Percentiles rank a stretch among this genome's conserved stretches.
These are phyloP conservation scores for Solanum okadae DNA, from an alignment of 257 asterid species.

Conservation along the genomic window DNA sequence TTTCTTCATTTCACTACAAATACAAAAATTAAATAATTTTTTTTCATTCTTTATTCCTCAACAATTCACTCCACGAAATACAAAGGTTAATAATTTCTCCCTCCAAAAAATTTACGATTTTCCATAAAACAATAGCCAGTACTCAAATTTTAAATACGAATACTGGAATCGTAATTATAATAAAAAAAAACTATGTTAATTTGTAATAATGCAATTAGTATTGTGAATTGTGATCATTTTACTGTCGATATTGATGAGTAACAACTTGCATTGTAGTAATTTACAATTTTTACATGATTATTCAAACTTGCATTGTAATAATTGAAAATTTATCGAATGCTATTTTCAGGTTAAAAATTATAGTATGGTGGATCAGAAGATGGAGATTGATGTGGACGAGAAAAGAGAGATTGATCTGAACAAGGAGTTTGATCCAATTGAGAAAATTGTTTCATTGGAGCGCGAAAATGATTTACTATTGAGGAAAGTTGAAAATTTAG, in stretches of 20 bases:
- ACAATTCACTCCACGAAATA: background rate
- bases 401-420: background rate
- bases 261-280: background rate
- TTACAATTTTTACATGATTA: background rate
- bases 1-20: background rate
- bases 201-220: background rate
- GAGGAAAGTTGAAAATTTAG: background rate
- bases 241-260: background rate
- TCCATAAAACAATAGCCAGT: background rate
- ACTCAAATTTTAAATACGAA: no score
- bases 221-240: background rate
- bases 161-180: no score
- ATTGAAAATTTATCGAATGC: background rate
- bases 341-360: background rate
- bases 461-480: background rate
- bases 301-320: background rate
- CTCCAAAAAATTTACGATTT: background rate
- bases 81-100: background rate
- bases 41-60: background rate
- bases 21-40: background rate
- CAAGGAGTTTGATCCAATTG: background rate
- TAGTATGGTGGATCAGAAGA: background rate
- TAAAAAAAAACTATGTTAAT: background rate
- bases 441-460: background rate
- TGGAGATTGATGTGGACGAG: background rate